Evolutionary conservation across 23 red algal species (phyloP).

Genomic region (Gracilaria caudata): DNA sequence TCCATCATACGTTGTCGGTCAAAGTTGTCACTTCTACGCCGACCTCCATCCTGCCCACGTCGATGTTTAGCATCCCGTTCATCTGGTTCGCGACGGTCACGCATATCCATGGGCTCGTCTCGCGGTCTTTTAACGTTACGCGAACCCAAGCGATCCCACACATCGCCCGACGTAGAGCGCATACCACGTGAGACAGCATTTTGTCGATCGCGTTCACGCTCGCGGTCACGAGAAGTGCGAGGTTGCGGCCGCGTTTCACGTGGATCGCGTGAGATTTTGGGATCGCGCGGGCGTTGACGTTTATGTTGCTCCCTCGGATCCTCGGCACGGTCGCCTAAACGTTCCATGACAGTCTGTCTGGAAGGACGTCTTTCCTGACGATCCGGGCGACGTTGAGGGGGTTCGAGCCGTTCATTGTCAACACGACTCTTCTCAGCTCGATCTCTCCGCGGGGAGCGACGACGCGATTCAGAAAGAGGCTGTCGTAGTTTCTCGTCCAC

Average conservation of each 20-base stretch:
- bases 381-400: slow-evolving; percentile 3
- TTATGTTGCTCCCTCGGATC: slow-evolving; percentile 14
- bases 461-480: slow-evolving; percentile 13
- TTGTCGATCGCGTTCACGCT: slow-evolving; percentile 25
- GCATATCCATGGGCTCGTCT: slow-evolving; percentile 10
- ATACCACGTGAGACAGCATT: background rate
- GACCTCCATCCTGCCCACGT: background rate
- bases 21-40: slow-evolving; percentile 8
- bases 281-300: slow-evolving; percentile 14
- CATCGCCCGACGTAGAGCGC: slow-evolving; percentile 2
- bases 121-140: slow-evolving; percentile 13
- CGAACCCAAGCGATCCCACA: slow-evolving; percentile 24
- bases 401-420: background rate
- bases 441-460: slow-evolving; percentile 25
- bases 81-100: slow-evolving; percentile 7
- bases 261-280: slow-evolving; percentile 17
- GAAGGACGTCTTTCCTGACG: slow-evolving; percentile 1
- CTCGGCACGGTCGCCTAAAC: slow-evolving; percentile 26
- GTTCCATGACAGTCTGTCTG: slow-evolving; percentile 20
- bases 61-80: slow-evolving; percentile 35
- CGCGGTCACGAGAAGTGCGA: slow-evolving; percentile 6
- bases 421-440: slow-evolving; percentile 12
- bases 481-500: slow-evolving; percentile 25
- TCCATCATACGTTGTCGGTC: background rate
- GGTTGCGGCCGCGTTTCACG: slow-evolving; percentile 10